phyloP scores from a whole-genome alignment of 768 basidiomycete genomes.

The Cubamyces sp. region DNA sequence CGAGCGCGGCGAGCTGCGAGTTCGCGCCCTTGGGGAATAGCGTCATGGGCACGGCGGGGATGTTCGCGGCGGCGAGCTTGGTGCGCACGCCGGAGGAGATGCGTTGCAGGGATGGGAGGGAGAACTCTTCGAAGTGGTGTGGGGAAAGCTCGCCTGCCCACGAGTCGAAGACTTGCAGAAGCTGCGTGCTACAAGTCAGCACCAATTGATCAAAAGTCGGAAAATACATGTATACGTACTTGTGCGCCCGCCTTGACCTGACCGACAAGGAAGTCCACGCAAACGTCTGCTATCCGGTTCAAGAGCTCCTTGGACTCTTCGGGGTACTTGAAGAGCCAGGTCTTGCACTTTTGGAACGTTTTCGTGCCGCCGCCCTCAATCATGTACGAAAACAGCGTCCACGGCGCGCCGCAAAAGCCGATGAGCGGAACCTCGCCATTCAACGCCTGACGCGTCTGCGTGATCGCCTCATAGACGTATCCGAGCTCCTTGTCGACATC shows the following conservation, averaged over 20 bases:
- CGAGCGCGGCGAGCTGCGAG: constrained; percentile 61
- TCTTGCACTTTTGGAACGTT: constrained; percentile 88
- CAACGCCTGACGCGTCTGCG: constrained; percentile 76
- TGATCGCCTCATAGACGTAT: constrained; percentile 94
- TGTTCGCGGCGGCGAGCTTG: constrained; percentile 53
- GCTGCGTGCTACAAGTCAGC: constrained; percentile 46
- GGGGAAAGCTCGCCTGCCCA: constrained; percentile 93
- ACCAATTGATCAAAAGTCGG: background rate
- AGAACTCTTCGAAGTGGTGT: constrained; percentile 82
- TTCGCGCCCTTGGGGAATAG: constrained; percentile 97
- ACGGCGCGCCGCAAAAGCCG: constrained; percentile 96
- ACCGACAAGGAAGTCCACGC: constrained; percentile 87
- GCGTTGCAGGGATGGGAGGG: constrained; percentile 74
- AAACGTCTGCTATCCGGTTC: constrained; percentile 81
- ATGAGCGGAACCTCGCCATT: constrained; percentile 93
- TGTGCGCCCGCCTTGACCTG: constrained; percentile 97
- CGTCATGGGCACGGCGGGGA: constrained; percentile 77
- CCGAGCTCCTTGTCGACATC: constrained; percentile 84
- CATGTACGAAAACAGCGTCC: constrained; percentile 99
- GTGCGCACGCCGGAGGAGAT: constrained; percentile 73
- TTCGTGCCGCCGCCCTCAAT: constrained; percentile 94
- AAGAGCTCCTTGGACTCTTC: constrained; percentile 81
- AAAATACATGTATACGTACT: constrained; percentile 48
- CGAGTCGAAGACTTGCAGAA: constrained; percentile 97
- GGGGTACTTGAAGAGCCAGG: constrained; percentile 93